Conservation (phyloP, 257 asterid genomes). For the Rehmannia glutinosa region DNA sequence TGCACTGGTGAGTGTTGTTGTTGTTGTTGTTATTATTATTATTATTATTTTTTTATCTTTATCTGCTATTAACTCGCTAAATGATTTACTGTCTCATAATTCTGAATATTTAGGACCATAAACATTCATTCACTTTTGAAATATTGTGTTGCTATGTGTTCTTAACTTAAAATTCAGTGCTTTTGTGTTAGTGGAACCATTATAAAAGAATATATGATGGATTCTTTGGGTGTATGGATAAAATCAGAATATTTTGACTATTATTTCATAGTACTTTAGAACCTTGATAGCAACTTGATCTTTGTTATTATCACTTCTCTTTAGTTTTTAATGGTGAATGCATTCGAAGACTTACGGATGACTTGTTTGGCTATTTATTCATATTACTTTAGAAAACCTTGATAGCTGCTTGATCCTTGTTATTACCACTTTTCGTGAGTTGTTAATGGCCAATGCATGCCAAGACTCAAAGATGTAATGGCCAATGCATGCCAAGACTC, state of each 20-base stretch:
- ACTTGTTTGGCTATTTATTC: too few species aligned
- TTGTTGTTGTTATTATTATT: slow-evolving; percentile 1
- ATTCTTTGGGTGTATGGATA: not conserved
- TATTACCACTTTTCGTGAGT: not conserved
- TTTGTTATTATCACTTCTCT: not conserved
- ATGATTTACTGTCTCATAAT: not conserved
- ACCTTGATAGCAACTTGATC: not conserved
- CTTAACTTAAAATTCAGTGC: not conserved
- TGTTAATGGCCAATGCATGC: not conserved
- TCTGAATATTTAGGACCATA: not conserved
- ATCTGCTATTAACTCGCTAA: slow-evolving; percentile 1
- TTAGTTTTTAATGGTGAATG: not conserved
- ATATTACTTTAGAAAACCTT: not conserved
- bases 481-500: not conserved
- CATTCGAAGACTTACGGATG: not conserved
- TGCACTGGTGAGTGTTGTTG: slow-evolving; percentile 79
- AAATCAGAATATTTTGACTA: not conserved
- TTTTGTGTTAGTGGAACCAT: not conserved
- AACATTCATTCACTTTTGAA: slow-evolving; percentile 4
- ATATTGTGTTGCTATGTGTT: not conserved
- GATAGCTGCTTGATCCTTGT: slow-evolving; percentile 5
- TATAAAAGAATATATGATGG: not conserved
- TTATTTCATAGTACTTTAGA: not conserved
- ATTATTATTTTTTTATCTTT: not conserved
- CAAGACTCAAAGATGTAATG: not conserved